Conservation (phyloP, 2,329 filamentous ascomycete species). For the Periconia sp. region DNA sequence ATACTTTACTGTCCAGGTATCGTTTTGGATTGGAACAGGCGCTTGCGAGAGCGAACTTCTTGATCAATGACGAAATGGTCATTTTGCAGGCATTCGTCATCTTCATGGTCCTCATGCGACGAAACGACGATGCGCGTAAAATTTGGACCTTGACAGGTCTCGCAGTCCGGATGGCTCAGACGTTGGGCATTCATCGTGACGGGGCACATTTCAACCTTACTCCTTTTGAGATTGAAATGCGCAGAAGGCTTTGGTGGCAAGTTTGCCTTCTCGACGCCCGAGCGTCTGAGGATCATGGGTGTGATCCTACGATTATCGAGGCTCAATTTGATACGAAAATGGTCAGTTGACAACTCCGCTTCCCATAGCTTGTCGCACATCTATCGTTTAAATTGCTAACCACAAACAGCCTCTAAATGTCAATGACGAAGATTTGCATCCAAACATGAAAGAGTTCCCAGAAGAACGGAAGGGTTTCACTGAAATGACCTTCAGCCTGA, state of each 20-base stretch:
- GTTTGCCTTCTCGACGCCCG: conserved; percentile 61
- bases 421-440: conserved; percentile 56
- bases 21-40: conserved; percentile 65
- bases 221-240: conserved; percentile 64
- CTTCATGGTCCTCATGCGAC: conserved; percentile 60
- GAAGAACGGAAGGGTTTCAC: conserved; percentile 56
- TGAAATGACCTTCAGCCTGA: conserved; percentile 58
- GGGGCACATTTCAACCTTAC: conserved; percentile 56
- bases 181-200: conserved; percentile 63
- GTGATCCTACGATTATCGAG: conserved; percentile 61
- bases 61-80: conserved; percentile 63
- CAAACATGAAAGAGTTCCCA: conserved; percentile 53
- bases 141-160: conserved; percentile 63
- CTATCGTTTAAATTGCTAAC: conserved; percentile 7
- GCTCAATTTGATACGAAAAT: conserved; percentile 63
- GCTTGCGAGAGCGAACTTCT: conserved; percentile 62
- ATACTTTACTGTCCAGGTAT: conserved; percentile 55
- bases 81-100: conserved; percentile 65
- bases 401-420: conserved; percentile 53
- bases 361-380: not conserved
- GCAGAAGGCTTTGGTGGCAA: conserved; percentile 63
- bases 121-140: conserved; percentile 52
- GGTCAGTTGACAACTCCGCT: conserved; percentile 15
- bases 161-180: conserved; percentile 60
- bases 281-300: conserved; percentile 64